A percentile compares a stretch with the other conserved stretches of the same genome.
phyloP scores from a whole-genome alignment of 306 rosid genomes.

The Notholithocarpus densiflorus region DNA sequence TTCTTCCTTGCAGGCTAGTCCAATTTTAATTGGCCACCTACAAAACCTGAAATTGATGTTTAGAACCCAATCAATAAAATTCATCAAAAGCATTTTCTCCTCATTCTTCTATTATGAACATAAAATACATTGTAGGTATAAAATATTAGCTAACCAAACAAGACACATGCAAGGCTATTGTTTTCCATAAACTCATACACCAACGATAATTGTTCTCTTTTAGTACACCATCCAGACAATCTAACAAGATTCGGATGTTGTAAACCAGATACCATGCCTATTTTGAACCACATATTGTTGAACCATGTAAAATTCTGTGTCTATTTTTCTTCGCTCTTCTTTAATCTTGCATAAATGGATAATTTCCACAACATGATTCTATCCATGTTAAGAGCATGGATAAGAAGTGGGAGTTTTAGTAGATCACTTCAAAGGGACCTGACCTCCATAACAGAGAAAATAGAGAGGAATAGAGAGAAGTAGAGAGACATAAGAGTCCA shows the following conservation, averaged over 20 bases:
- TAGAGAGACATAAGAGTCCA: no score
- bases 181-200: slow-evolving; percentile 1
- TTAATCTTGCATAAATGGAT: no score
- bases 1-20: slow-evolving; percentile 60
- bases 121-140: neutral
- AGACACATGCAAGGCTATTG: slow-evolving; percentile 21
- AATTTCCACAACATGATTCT: no score
- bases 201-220: slow-evolving; percentile 15
- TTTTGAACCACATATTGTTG: neutral
- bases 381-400: no score
- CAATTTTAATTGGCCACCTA: slow-evolving; percentile 24
- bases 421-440: no score
- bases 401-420: no score
- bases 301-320: no score
- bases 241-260: slow-evolving; percentile 21
- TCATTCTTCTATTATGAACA: neutral
- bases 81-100: neutral
- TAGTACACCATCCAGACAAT: slow-evolving; percentile 19
- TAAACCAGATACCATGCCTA: slow-evolving; percentile 25
- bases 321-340: no score
- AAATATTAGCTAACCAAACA: slow-evolving; percentile 21
- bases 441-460: no score
- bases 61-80: neutral
- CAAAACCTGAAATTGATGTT: slow-evolving; percentile 26
- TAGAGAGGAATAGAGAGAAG: no score